A percentile compares a stretch with the other conserved stretches of the same genome.
phyloP scores from a whole-genome alignment of 1,139 yeast genomes.

The Pichia inconspicua region DNA sequence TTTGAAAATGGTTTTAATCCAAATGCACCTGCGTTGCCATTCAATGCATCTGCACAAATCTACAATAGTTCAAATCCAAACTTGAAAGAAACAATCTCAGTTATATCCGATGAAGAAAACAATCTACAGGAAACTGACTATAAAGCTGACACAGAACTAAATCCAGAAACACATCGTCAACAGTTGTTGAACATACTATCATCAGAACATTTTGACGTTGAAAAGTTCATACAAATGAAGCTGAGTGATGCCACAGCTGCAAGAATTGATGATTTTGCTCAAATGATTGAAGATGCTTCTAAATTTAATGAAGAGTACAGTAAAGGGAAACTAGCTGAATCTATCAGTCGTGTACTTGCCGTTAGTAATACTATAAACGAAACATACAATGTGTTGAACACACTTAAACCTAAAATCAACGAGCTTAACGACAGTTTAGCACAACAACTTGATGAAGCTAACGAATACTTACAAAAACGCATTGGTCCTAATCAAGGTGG shows the following conservation, averaged over 20 bases:
- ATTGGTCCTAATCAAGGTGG: slow-evolving; percentile 48
- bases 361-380: slow-evolving; percentile 58
- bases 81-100: not conserved
- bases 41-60: slow-evolving; percentile 11
- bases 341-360: slow-evolving; percentile 63
- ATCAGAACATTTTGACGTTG: slow-evolving; percentile 4
- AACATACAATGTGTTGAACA: slow-evolving; percentile 58
- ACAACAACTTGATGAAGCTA: slow-evolving; percentile 53
- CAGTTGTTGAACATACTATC: slow-evolving; percentile 6
- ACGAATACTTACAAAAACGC: slow-evolving; percentile 36
- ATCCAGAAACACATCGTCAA: not conserved
- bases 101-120: not conserved
- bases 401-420: slow-evolving; percentile 50
- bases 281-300: slow-evolving; percentile 5
- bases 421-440: slow-evolving; percentile 57
- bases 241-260: slow-evolving; percentile 14
- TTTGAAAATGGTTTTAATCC: slow-evolving; percentile 1
- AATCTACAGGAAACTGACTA: not conserved
- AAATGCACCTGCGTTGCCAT: slow-evolving; percentile 10
- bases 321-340: slow-evolving; percentile 57
- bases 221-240: slow-evolving; percentile 4
- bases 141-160: not conserved
- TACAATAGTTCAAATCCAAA: slow-evolving; percentile 2
- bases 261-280: slow-evolving; percentile 12
- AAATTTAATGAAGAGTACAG: slow-evolving; percentile 48